phyloP scores from a whole-genome alignment of 23 red algal species.

The Gracilaria vermiculophylla region DNA sequence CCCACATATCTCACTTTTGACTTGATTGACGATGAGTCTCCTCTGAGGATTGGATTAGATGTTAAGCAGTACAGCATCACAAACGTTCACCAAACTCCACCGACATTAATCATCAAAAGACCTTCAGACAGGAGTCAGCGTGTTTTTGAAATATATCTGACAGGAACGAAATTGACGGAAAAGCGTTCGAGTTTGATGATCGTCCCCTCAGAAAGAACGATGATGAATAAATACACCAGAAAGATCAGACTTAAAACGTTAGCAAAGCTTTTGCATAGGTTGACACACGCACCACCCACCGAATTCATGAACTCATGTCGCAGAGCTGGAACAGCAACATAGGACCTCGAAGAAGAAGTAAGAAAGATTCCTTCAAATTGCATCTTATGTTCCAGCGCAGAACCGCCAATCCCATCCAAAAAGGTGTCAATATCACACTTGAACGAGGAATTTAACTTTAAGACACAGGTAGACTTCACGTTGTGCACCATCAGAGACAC shows the following conservation, averaged over 20 bases:
- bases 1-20: not conserved
- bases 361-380: not conserved
- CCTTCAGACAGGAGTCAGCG: not conserved
- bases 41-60: not conserved
- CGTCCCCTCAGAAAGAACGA: too few relatives aligned
- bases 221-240: too few relatives aligned
- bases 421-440: too few relatives aligned
- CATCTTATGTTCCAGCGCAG: not conserved
- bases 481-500: conserved; percentile 3
- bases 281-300: not conserved
- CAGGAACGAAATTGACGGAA: not conserved
- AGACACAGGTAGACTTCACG: conserved; percentile 12
- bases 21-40: too few relatives aligned
- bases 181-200: too few relatives aligned
- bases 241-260: too few relatives aligned
- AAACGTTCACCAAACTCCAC: not conserved
- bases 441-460: not conserved
- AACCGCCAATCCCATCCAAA: not conserved
- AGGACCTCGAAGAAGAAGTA: not conserved
- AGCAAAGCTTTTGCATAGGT: too few relatives aligned
- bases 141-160: not conserved
- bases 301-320: not conserved
- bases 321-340: not conserved
- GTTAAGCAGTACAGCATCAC: not conserved
- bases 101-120: not conserved